Base-by-base conservation (phyloP, 768 basidiomycete genomes). In the Lepiota venenata region DNA sequence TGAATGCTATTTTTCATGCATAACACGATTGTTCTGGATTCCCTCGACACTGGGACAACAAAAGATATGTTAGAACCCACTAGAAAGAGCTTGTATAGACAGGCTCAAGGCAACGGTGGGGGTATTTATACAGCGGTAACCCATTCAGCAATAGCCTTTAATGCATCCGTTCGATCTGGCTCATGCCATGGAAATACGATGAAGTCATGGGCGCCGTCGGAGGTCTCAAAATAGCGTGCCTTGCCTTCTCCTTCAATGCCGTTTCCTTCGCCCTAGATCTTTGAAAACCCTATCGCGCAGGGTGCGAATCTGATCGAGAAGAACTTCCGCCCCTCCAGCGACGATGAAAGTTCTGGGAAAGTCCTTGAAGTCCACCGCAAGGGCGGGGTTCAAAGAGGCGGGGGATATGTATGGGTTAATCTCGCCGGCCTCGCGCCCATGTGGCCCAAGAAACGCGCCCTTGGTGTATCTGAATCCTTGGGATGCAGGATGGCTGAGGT, bases 321-420 rank as follows among this genome's bases (percentile, higher is more conserved):
- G 57, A 8, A 79, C 64, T 63, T 87, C 85, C 2, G 78, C 79
- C 4, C 77, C 80, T 14, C 85, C 85, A 4, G 71, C 74, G 6
- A 75, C 70, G 41, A 88, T 75, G 64, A 84, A 84, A 0, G 84
- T 85, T 18, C 75, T 69, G 1, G 86, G 85, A 66, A 82, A 87
- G 15, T 74, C 77, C 36, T 66, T 72, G 66, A 87, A 88, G 50
- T 69, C 61, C 10, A 76, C 68, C 3, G 60, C 47, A 25, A 69
- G 58, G 7, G 62, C 59, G 1, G 74, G 69, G 42, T 75, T 62
- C 22, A 72, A 59, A 15, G 80, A 82, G 7, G 78, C 79, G 3
- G 85, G 84, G 0, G 85, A 87, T 32, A 88, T 72, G 57, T 84
- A 86, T 25, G 71, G 69, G 59, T 79, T 83, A 12, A 65, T 64